phyloP scores from a whole-genome alignment of 345 rosid genomes.

The Hevea brasiliensis region DNA sequence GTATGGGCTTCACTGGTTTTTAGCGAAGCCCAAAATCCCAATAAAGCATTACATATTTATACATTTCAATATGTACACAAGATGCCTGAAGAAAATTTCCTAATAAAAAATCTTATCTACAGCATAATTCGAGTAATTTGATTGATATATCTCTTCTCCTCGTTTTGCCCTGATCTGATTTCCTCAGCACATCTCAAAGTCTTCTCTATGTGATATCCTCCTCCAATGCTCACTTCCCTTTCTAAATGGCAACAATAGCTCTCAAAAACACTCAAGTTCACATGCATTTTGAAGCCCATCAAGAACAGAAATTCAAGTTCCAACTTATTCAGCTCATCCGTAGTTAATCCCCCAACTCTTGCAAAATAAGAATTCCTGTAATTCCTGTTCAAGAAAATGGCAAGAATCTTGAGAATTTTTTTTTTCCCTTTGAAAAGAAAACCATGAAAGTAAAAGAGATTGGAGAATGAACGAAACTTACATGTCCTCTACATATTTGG shows the following conservation, averaged over 20 bases:
- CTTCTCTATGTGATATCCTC: constrained; percentile 84
- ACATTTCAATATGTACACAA: constrained; percentile 30
- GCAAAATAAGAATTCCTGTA: constrained; percentile 81
- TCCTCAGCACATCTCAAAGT: constrained; percentile 82
- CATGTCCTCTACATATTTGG: constrained; percentile 92
- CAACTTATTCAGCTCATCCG: constrained; percentile 65
- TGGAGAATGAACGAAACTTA: constrained; percentile 35
- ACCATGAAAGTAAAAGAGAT: not conserved
- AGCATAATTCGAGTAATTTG: constrained; percentile 62
- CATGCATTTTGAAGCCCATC: constrained; percentile 89
- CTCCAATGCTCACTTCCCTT: constrained; percentile 84
- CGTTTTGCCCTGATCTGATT: constrained; percentile 62
- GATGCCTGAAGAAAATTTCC: not conserved
- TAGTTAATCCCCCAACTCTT: constrained; percentile 73
- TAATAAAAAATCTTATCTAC: constrained; percentile 36
- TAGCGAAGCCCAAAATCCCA: constrained; percentile 9
- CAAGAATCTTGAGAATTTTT: not conserved
- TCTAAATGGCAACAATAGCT: constrained; percentile 86
- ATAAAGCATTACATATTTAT: constrained; percentile 12
- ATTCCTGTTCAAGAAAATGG: constrained; percentile 47
- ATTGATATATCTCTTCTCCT: constrained; percentile 38
- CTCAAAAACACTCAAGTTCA: constrained; percentile 86
- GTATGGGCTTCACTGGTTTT: no score
- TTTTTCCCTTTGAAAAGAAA: not conserved
- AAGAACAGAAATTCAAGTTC: constrained; percentile 79